Evolutionary conservation across 1,284 basidiomycete genomes (phyloP), one percentile per base, ranked within the genome.

Genomic region (Austroboletus novae-zelandiae): DNA sequence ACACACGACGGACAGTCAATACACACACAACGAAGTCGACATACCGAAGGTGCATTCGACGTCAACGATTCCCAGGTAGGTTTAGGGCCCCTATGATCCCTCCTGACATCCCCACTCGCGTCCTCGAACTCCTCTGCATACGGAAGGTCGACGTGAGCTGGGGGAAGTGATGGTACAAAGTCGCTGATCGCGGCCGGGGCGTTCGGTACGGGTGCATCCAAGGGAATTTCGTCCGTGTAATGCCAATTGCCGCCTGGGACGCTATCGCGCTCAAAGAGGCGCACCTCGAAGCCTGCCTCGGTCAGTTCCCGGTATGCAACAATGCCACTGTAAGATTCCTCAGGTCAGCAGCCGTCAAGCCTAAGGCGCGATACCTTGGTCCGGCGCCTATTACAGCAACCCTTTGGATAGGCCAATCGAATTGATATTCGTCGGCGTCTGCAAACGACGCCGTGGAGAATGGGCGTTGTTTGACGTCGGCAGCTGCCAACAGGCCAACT

Each of bases 41-140:
- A 2, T 43, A 58, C 55, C 30, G 54, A 31, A 37, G 57, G 31
- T 1, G 23, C 7, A 27, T 53, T 50, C 6, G 37, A 36, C 5
- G 47, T 50, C 41, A 57, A 37, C 4, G 57, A 59, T 17, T 57
- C 46, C 54, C 57, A 59, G 10, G 57, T 5, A 0, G 56, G 43
- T 34, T 54, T 57, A 1, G 57, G 50, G 1, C 29, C 43, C 35
- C 37, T 48, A 20, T 57, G 54, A 4, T 48, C 57, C 27, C 40
- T 47, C 57, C 47, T 20, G 9, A 37, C 27, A 14, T 41, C 20
- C 1, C 36, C 47, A 9, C 23, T 40, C 23, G 40, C 36, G 7
- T 48, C 48, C 11, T 47, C 43, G 13, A 43, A 44, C 5, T 54
- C 55, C 17, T 47, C 25, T 14, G 50, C 36, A 37, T 54, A 50